Evolutionary conservation across 1,284 basidiomycete genomes (phyloP).

Genomic region (Apiotrichum mycotoxinovorans): DNA sequence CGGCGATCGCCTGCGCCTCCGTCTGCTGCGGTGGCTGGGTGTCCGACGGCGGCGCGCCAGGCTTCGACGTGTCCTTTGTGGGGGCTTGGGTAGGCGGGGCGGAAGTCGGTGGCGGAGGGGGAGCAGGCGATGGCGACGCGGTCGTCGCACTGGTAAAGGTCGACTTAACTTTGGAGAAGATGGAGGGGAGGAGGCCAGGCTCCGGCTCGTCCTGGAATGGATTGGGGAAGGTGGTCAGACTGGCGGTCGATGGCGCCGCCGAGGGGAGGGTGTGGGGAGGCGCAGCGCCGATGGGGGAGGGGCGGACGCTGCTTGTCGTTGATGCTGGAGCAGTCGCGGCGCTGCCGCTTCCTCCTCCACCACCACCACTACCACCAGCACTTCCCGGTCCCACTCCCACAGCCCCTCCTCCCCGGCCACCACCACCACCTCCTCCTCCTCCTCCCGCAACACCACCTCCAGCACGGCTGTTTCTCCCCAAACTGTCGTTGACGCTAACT

Average conservation of each 20-base stretch:
- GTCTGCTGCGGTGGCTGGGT: constrained; percentile 21
- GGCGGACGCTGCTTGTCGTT: constrained; percentile 3
- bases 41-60: not conserved
- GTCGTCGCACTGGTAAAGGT: constrained; percentile 33
- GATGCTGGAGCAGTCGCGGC: not conserved
- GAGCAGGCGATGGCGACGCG: not conserved
- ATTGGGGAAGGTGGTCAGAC: constrained; percentile 47
- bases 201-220: constrained; percentile 49
- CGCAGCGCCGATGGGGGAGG: not conserved
- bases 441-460: no score
- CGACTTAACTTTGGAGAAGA: constrained; percentile 48
- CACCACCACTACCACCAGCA: no score
- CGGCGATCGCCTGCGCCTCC: constrained; percentile 43
- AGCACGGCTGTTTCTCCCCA: no score
- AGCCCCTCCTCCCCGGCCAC: no score
- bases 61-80: constrained; percentile 1
- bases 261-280: not conserved
- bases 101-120: not conserved
- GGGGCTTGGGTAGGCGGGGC: not conserved
- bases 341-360: constrained; percentile 1
- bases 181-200: constrained; percentile 43
- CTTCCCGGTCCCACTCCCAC: not conserved
- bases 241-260: not conserved
- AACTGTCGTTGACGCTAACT: constrained; percentile 2
- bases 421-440: constrained; percentile 1